Conservation (phyloP, 2,329 filamentous ascomycete genomes). For the Sporothrix inflata region DNA sequence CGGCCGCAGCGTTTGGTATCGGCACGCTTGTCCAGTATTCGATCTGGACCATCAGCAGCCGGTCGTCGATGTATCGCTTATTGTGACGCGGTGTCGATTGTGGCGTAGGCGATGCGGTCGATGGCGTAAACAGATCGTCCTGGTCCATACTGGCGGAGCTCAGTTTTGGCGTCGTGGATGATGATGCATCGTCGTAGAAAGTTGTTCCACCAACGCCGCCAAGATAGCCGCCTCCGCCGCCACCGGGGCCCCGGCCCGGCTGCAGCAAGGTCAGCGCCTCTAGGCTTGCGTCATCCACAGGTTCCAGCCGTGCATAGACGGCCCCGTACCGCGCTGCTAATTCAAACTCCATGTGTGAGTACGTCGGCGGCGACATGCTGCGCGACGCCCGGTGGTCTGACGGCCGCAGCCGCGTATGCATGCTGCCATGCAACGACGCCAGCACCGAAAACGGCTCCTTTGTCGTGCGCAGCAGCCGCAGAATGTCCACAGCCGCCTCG, state of each 20-base stretch:
- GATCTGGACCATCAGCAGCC: conserved; percentile 19
- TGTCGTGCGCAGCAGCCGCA: conserved; percentile 6
- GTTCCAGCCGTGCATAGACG: not conserved
- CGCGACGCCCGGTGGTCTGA: not conserved
- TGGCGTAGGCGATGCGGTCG: not conserved
- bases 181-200: not conserved
- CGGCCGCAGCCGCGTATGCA: conserved; percentile 12
- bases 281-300: not conserved
- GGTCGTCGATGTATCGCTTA: conserved; percentile 6
- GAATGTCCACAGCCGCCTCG: not conserved
- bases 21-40: conserved; percentile 31
- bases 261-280: not conserved
- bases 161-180: not conserved
- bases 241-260: too few species aligned
- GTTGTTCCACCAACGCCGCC: not conserved
- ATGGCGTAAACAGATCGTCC: not conserved
- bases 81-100: not conserved
- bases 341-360: not conserved
- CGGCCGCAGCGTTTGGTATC: conserved; percentile 30
- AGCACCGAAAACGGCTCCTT: conserved; percentile 11
- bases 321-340: conserved; percentile 8
- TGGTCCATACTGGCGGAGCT: not conserved
- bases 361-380: conserved; percentile 1
- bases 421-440: not conserved
- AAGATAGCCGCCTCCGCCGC: not conserved